Conservation (phyloP, 768 basidiomycete species). For the Kwoniella sp. region DNA sequence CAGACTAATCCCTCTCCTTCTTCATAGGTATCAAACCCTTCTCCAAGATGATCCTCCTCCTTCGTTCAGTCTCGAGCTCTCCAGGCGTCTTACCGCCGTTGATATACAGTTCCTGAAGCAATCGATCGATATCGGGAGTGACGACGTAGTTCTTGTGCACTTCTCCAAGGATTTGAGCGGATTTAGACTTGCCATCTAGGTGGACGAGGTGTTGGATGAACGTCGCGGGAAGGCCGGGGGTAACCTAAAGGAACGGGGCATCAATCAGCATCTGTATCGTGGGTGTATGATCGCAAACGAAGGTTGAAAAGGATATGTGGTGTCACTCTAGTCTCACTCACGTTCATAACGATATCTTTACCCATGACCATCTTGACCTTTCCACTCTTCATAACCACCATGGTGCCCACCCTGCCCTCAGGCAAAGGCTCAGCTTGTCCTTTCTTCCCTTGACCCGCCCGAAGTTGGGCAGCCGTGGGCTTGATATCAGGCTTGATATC, state of each 20-base stretch:
- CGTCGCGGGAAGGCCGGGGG: conserved; percentile 76
- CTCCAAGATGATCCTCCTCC: conserved; percentile 11
- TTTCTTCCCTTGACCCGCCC: conserved; percentile 12
- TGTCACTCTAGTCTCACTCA: conserved; percentile 58
- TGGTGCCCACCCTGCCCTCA: conserved; percentile 78
- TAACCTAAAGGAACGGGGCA: conserved; percentile 67
- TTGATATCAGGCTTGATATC: conserved; percentile 58
- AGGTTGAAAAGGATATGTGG: no score
- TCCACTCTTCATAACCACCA: conserved; percentile 84
- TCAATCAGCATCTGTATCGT: no score
- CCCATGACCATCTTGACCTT: conserved; percentile 80
- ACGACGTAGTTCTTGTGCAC: conserved; percentile 80
- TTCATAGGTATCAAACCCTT: conserved; percentile 33
- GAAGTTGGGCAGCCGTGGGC: conserved; percentile 25
- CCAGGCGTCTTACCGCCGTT: conserved; percentile 50
- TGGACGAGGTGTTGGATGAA: conserved; percentile 86
- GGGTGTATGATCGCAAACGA: no score
- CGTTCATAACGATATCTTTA: conserved; percentile 80
- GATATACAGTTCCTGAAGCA: conserved; percentile 68
- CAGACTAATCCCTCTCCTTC: conserved; percentile 45
- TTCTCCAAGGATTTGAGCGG: conserved; percentile 75
- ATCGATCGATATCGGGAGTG: conserved; percentile 76
- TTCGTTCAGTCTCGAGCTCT: conserved; percentile 36
- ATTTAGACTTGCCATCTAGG: conserved; percentile 65
- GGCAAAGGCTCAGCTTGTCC: conserved; percentile 54